Percentiles rank a stretch among this genome's conserved stretches.
Conservation (phyloP, 192 early-diverging fungal genomes). For the Entrophospora sp. region DNA sequence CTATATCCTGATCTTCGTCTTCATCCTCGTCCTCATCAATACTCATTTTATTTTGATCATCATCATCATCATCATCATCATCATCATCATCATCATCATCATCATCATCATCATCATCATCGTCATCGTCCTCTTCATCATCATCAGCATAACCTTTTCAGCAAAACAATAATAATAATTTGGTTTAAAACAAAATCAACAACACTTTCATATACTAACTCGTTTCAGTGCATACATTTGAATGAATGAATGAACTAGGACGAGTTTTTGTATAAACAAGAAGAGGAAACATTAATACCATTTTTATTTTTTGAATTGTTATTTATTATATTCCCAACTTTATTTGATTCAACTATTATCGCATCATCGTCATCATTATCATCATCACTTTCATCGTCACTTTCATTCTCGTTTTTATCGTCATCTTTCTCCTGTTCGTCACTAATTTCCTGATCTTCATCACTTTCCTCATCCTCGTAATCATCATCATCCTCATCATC, state of each 20-base stretch:
- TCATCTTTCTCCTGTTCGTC: conserved; percentile 22
- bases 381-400: conserved; percentile 28
- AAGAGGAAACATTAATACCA: no score
- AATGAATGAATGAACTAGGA: no score
- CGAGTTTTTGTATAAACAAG: no score
- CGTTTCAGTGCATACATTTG: no score
- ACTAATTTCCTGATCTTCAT: conserved; percentile 24
- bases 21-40: conserved; percentile 29
- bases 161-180: no score
- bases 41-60: conserved; percentile 15
- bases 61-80: conserved; percentile 28
- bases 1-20: conserved; percentile 38
- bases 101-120: conserved; percentile 28
- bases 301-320: no score
- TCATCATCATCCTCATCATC: conserved; percentile 26
- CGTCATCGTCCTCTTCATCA: conserved; percentile 25
- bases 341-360: no score
- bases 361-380: conserved; percentile 29
- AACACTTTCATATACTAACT: no score
- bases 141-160: no score
- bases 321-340: no score
- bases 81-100: conserved; percentile 31
- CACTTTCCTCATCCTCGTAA: conserved; percentile 22
- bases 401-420: conserved; percentile 26
- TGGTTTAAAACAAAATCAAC: no score